phyloP scores from a whole-genome alignment of 768 basidiomycete species.

The Auricularia auricula-judae region DNA sequence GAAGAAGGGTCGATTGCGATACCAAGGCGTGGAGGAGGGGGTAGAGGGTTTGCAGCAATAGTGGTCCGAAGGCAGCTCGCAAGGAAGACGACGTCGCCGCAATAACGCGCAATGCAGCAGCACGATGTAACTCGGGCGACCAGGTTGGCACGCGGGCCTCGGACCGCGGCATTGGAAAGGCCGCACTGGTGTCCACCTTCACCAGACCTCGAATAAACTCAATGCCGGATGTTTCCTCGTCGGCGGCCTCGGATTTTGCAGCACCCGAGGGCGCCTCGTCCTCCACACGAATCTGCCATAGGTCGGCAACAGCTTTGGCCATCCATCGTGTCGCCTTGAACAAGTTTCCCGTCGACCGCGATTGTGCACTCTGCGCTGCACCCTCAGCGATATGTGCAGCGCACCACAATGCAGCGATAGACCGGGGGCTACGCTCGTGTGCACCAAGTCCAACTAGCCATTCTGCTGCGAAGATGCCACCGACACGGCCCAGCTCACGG shows the following conservation, averaged over 20 bases:
- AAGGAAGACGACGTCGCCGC: conserved; percentile 62
- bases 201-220: conserved; percentile 26
- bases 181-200: not conserved
- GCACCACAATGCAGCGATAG: conserved; percentile 77
- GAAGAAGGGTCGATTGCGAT: conserved; percentile 55
- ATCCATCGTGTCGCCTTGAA: conserved; percentile 56
- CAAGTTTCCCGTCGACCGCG: conserved; percentile 32
- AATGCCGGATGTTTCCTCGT: conserved; percentile 7
- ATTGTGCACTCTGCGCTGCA: conserved; percentile 22
- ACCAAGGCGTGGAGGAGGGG: conserved; percentile 79
- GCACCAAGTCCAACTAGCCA: conserved; percentile 62
- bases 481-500: conserved; percentile 54
- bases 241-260: conserved; percentile 9
- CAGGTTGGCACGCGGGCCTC: conserved; percentile 18
- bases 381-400: conserved; percentile 71
- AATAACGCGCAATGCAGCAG: conserved; percentile 63
- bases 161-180: conserved; percentile 2
- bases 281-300: conserved; percentile 48
- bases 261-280: conserved; percentile 19
- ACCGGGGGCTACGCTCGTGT: conserved; percentile 28
- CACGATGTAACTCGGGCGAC: conserved; percentile 59
- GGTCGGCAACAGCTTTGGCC: conserved; percentile 50
- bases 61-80: conserved; percentile 54
- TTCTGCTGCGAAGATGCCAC: conserved; percentile 66
- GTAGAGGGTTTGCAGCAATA: conserved; percentile 74